Percentiles rank a stretch among this genome's conserved stretches.
Evolutionary conservation across 1,139 yeast species (phyloP).

Genomic region (Candida glucosophila): DNA sequence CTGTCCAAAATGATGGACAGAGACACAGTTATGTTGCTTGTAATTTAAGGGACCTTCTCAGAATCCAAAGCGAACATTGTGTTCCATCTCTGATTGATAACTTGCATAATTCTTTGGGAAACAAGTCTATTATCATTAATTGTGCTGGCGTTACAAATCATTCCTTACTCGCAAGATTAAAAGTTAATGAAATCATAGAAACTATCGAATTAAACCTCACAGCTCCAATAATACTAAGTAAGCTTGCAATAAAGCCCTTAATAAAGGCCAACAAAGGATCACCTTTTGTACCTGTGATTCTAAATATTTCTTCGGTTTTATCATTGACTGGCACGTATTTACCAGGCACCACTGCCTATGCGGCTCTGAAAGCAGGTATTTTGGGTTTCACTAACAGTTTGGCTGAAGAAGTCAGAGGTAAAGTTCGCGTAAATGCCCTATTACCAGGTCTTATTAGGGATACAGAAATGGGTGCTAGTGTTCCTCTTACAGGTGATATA

Average conservation of each 20-base stretch:
- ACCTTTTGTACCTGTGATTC: conserved; percentile 18
- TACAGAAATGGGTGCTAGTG: conserved; percentile 60
- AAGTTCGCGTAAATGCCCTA: conserved; percentile 51
- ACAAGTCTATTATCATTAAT: conserved; percentile 49
- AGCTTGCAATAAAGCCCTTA: conserved; percentile 38
- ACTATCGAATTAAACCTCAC: conserved; percentile 56
- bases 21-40: conserved; percentile 41
- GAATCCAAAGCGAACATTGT: conserved; percentile 1
- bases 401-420: conserved; percentile 52
- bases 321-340: conserved; percentile 32
- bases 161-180: conserved; percentile 40
- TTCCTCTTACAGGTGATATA: conserved; percentile 10
- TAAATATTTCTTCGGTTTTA: conserved; percentile 71
- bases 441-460: conserved; percentile 66
- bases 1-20: conserved; percentile 21
- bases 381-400: conserved; percentile 57
- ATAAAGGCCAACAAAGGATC: conserved; percentile 16
- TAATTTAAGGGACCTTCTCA: conserved; percentile 31
- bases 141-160: conserved; percentile 78
- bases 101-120: conserved; percentile 8
- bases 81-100: neutral
- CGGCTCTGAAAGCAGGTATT: conserved; percentile 77
- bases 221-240: conserved; percentile 57
- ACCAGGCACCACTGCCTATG: conserved; percentile 67
- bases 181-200: conserved; percentile 30